Evolutionary conservation across 2,329 filamentous ascomycete genomes (phyloP).

Genomic region (Aplosporella prunicola): DNA sequence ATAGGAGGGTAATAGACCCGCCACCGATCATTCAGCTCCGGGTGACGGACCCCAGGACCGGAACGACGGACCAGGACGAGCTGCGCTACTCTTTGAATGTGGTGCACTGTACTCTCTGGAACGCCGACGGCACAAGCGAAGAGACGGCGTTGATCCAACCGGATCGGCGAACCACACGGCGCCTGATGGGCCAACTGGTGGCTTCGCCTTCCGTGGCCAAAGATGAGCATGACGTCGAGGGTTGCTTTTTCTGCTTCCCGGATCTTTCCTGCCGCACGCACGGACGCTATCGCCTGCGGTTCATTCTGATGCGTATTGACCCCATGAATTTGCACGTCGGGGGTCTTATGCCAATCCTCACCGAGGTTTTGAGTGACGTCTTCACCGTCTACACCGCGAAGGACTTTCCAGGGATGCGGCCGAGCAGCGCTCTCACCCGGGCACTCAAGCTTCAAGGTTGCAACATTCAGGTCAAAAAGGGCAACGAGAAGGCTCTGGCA

Average conservation of each 20-base stretch:
- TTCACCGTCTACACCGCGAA: conserved; percentile 78
- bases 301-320: conserved; percentile 64
- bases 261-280: conserved; percentile 72
- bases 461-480: conserved; percentile 79
- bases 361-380: conserved; percentile 53
- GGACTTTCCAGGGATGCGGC: conserved; percentile 76
- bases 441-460: conserved; percentile 69
- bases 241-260: conserved; percentile 79
- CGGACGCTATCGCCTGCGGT: conserved; percentile 64
- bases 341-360: conserved; percentile 39
- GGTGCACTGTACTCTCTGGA: conserved; percentile 68
- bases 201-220: conserved; percentile 66
- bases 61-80: conserved; percentile 44
- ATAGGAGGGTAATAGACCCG: conserved; percentile 72
- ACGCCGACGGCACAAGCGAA: conserved; percentile 57
- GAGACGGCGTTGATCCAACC: conserved; percentile 59
- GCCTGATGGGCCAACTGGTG: conserved; percentile 71
- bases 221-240: conserved; percentile 63
- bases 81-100: conserved; percentile 58
- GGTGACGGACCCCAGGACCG: conserved; percentile 49
- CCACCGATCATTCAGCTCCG: conserved; percentile 71
- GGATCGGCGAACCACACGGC: conserved; percentile 61
- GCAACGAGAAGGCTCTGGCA: conserved; percentile 54
- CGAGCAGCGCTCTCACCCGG: conserved; percentile 65
- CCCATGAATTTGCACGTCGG: conserved; percentile 48